Conservation (phyloP, 1,139 yeast species). For the Scheffersomyces segobiensis region DNA sequence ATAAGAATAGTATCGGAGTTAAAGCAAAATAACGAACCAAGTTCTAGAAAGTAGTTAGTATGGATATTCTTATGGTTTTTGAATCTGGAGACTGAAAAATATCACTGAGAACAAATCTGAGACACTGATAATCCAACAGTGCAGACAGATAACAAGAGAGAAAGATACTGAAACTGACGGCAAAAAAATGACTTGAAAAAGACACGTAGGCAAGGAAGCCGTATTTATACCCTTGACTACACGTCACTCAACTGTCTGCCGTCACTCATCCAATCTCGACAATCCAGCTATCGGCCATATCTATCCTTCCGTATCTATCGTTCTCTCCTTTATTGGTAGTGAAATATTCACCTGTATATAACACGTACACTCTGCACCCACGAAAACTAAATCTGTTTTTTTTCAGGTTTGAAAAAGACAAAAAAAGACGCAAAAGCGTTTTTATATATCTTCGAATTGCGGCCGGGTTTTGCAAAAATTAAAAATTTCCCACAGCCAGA, state of each 20-base stretch:
- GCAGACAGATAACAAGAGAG: background rate
- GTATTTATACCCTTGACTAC: background rate
- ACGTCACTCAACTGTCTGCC: background rate
- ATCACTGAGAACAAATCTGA: background rate
- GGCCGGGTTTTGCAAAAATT: background rate
- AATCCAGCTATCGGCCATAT: background rate
- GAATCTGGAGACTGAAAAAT: background rate
- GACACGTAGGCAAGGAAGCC: background rate
- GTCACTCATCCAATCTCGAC: background rate
- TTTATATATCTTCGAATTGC: background rate
- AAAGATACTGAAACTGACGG: background rate
- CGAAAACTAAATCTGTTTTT: background rate
- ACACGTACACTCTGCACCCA: background rate
- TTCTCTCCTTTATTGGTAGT: background rate
- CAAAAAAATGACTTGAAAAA: too few relatives aligned
- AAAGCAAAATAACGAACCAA: background rate
- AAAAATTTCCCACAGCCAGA: background rate
- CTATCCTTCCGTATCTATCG: background rate
- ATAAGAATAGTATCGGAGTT: background rate
- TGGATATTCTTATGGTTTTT: background rate
- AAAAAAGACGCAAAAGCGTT: slow-evolving; percentile 13
- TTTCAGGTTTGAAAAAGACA: slow-evolving; percentile 4
- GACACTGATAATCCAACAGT: background rate
- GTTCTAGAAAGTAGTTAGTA: background rate
- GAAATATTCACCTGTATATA: background rate